Evolutionary conservation across 208 protist species (phyloP).

Genomic region (Leishmania martiniquensis): DNA sequence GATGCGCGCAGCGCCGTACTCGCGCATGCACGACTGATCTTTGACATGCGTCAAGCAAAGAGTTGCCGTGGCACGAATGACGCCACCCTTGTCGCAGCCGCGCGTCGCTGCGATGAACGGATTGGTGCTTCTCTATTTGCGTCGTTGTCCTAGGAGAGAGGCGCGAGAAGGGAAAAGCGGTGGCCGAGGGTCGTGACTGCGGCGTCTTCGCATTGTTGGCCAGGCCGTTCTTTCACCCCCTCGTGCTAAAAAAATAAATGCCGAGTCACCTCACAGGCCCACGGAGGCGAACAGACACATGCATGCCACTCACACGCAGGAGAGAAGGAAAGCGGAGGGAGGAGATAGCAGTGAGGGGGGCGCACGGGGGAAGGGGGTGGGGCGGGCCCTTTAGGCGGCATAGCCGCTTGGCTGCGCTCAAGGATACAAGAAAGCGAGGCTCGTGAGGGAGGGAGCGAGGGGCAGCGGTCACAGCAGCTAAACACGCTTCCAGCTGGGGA

Average conservation of each 20-base stretch:
- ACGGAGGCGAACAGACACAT: neutral
- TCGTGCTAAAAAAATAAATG: neutral
- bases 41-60: constrained; percentile 38
- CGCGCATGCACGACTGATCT: constrained; percentile 25
- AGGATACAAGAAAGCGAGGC: too few species aligned
- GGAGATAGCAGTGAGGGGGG: neutral
- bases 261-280: neutral
- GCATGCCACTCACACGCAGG: neutral
- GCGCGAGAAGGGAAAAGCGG: neutral
- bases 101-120: constrained; percentile 43
- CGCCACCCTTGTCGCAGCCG: constrained; percentile 37
- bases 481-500: neutral
- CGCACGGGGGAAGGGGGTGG: too few species aligned
- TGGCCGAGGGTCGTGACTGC: neutral
- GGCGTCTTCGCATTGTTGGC: neutral
- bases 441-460: neutral
- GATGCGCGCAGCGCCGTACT: constrained; percentile 20
- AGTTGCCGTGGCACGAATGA: constrained; percentile 28
- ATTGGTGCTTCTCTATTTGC: constrained; percentile 24
- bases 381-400: too few species aligned
- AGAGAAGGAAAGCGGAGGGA: neutral
- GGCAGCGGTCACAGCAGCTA: neutral
- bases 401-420: too few species aligned
- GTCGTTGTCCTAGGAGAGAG: neutral
- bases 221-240: neutral